A percentile compares a stretch with the other conserved stretches of the same genome.
Conservation (phyloP, 2,329 filamentous ascomycete genomes). For the Paraphaeosphaeria sporulosa region DNA sequence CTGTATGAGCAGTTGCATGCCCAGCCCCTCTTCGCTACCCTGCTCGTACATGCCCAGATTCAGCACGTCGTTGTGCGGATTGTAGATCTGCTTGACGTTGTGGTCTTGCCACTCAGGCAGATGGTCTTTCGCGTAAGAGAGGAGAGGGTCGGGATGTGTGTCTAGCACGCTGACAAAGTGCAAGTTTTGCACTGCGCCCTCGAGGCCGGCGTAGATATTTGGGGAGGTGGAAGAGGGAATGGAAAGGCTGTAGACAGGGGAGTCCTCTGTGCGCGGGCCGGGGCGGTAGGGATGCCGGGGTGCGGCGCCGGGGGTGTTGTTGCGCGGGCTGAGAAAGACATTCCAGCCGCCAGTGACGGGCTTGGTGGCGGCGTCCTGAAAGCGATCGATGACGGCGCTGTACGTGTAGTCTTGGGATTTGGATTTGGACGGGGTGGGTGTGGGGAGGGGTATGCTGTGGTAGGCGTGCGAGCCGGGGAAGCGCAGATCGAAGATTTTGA, state of each 20-base stretch:
- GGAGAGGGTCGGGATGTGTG: conserved; percentile 52
- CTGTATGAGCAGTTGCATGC: conserved; percentile 52
- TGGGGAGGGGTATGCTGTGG: conserved; percentile 34
- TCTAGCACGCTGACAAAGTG: conserved; percentile 55
- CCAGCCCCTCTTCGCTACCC: conserved; percentile 36
- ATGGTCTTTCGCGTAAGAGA: conserved; percentile 26
- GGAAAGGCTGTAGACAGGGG: conserved; percentile 58
- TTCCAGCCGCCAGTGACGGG: conserved; percentile 52
- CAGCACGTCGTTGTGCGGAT: conserved; percentile 47
- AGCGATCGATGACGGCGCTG: conserved; percentile 24
- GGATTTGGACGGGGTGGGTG: conserved; percentile 14
- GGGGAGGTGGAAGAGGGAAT: conserved; percentile 54
- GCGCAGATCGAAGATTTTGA: conserved; percentile 70
- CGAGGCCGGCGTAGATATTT: conserved; percentile 57
- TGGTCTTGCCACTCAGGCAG: conserved; percentile 22
- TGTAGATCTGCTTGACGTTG: conserved; percentile 41
- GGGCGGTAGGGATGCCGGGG: conserved; percentile 28
- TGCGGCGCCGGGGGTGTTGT: conserved; percentile 23
- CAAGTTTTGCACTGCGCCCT: conserved; percentile 54
- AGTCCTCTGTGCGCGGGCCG: conserved; percentile 34
- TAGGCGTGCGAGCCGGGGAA: conserved; percentile 55
- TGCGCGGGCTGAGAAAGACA: conserved; percentile 53
- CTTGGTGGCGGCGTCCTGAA: background rate
- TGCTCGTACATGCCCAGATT: conserved; percentile 59
- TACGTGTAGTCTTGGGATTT: conserved; percentile 21